Evolutionary conservation across 177 flowering plant species (phyloP), one percentile per base, ranked within the genome.

Genomic region (Vitis hybrid): DNA sequence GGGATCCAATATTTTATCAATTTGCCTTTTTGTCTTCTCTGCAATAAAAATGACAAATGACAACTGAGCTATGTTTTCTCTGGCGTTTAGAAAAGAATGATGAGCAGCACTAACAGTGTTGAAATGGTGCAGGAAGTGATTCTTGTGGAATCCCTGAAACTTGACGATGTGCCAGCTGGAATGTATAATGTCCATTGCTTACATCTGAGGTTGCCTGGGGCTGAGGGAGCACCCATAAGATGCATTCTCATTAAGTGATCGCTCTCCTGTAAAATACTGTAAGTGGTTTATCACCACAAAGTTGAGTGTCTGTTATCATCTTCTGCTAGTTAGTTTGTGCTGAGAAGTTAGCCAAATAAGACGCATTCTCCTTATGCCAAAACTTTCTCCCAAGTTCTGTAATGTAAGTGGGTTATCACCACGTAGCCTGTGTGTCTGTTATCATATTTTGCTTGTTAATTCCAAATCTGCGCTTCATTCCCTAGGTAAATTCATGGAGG

Each of bases 171-270:
- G 20, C 70, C 66, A 39, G 53, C 80, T 1, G 97, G 94, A 64
- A 34, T 89, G 65, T 92, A 92, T 61, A 66, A 77, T 48, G 85
- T 92, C 58, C 96, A 92, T 68, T 92, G 97, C 83, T 74, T 90
- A 52, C 96, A 91, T 65, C 71, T 89, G 34, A 80, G 96, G 74
- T 70, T 92, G 81, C 75, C 81, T 48, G 96, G 96, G 34, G 87
- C 97, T 10, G 96, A 92, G 75, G 96, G 96, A 65, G 86, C 96
- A 20, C 97, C 97, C 31, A 82, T 82, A 55, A 78, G 97, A 85
- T 92, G 97, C 88, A 90, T 90, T 71, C 92, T 92, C 55, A 89
- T 92, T 74, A 86, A 88, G 77, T 88, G 80, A 86, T 11, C 58
- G 13, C 12, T 0, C 19, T 59, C 45, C 61, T 2, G 65, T 74